Evolutionary conservation across 2,329 filamentous ascomycete species (phyloP).

Genomic region (Colletotrichum orbiculare): DNA sequence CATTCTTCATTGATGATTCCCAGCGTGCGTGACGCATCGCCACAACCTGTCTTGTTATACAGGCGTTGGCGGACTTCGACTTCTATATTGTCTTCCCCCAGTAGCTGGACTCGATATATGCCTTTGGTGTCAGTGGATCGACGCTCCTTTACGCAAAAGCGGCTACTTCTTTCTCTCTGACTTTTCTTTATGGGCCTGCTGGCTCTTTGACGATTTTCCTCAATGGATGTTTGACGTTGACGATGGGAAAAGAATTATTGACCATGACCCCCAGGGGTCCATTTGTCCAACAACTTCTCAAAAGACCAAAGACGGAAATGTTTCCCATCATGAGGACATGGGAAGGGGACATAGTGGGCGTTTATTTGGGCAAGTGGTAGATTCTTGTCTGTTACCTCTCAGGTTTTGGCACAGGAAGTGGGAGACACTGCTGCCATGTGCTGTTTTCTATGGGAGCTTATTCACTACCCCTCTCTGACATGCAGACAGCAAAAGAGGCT

Average conservation of each 20-base stretch:
- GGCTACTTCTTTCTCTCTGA: conserved; percentile 19
- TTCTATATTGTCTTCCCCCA: conserved; percentile 34
- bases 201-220: conserved; percentile 25
- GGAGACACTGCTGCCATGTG: no score
- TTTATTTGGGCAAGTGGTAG: conserved; percentile 19
- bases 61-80: conserved; percentile 24
- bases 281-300: conserved; percentile 27
- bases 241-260: conserved; percentile 31
- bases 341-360: conserved; percentile 30
- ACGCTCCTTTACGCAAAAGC: conserved; percentile 26
- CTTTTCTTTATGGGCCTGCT: conserved; percentile 22
- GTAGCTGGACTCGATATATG: conserved; percentile 36
- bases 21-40: conserved; percentile 35
- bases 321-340: conserved; percentile 30
- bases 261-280: conserved; percentile 28
- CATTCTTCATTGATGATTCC: conserved; percentile 38
- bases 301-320: conserved; percentile 35
- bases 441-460: background rate
- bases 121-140: conserved; percentile 34
- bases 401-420: no score
- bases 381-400: conserved; percentile 6
- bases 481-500: background rate
- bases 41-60: conserved; percentile 23
- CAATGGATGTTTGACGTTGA: conserved; percentile 28
- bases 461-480: background rate